Percentiles rank a stretch among this genome's conserved stretches.
Conservation (phyloP, 768 basidiomycete genomes). For the Mycena polygramma region DNA sequence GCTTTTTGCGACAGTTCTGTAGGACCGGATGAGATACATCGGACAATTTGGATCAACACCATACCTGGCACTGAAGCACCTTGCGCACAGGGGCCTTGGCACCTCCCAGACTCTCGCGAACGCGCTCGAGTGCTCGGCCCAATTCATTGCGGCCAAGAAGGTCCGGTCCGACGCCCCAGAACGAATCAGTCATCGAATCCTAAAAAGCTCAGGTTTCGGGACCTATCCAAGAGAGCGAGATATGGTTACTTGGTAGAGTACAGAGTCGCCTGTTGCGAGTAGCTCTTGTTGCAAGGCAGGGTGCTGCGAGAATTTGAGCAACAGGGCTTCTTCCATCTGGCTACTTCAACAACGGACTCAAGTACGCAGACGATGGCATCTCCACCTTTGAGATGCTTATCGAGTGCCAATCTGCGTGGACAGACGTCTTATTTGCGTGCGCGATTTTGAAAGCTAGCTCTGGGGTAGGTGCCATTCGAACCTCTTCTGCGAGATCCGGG, state of each 20-base stretch:
- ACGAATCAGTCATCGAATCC: slow-evolving; percentile 59
- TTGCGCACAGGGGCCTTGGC: slow-evolving; percentile 18
- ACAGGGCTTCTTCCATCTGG: slow-evolving; percentile 64
- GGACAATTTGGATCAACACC: background rate
- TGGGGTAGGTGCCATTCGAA: slow-evolving; percentile 55
- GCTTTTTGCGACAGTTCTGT: slow-evolving; percentile 35
- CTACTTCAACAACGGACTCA: background rate
- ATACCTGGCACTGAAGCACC: slow-evolving; percentile 29
- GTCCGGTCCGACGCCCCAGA: slow-evolving; percentile 62
- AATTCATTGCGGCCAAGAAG: slow-evolving; percentile 59
- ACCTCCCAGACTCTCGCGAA: slow-evolving; percentile 51
- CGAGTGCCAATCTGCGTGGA: slow-evolving; percentile 62
- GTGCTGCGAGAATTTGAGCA: slow-evolving; percentile 69
- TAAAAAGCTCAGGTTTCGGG: slow-evolving; percentile 30
- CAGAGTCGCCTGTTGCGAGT: slow-evolving; percentile 59
- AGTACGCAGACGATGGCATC: background rate
- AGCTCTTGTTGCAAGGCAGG: slow-evolving; percentile 55
- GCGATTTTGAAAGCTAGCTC: slow-evolving; percentile 58
- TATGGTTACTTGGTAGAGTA: slow-evolving; percentile 60
- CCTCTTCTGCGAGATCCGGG: slow-evolving; percentile 60
- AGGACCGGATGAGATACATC: background rate
- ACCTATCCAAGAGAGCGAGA: background rate
- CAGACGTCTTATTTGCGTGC: slow-evolving; percentile 51
- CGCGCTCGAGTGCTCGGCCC: slow-evolving; percentile 56
- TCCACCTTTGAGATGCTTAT: slow-evolving; percentile 62